These are phyloP conservation scores for Cymbopogon citratus DNA, from an alignment of 176 grass and related monocot genomes.

Conservation along the genomic window DNA sequence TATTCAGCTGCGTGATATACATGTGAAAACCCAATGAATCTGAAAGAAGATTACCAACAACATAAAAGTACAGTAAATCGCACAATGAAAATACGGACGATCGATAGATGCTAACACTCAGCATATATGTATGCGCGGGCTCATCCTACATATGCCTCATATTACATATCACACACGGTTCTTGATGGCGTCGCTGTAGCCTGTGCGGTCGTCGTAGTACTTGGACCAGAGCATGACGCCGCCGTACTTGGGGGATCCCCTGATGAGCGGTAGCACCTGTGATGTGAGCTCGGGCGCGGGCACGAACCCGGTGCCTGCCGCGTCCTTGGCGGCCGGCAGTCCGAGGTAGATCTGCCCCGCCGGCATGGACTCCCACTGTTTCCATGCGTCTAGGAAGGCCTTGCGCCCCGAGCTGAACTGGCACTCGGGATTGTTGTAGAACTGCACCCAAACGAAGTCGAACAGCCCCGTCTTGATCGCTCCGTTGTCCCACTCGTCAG, in stretches of 20 bases:
- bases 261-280: constrained; percentile 53
- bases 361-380: not conserved
- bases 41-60: no score
- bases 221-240: constrained; percentile 77
- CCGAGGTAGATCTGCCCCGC: not conserved
- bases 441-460: constrained; percentile 75
- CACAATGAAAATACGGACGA: not conserved
- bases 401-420: not conserved
- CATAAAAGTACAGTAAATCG: no score
- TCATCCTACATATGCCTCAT: not conserved
- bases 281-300: constrained; percentile 30
- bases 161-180: constrained; percentile 51
- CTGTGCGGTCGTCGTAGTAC: constrained; percentile 54
- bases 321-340: not conserved
- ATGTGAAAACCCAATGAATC: no score
- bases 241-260: constrained; percentile 48
- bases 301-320: not conserved
- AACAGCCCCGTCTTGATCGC: constrained; percentile 55
- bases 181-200: constrained; percentile 47
- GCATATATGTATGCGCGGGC: not conserved
- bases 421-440: constrained; percentile 66
- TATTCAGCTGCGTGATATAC: no score
- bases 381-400: not conserved
- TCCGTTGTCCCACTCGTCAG: constrained; percentile 37
- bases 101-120: not conserved